Conservation (phyloP, 805 yeast genomes). For the Kregervanrija fluxuum region DNA sequence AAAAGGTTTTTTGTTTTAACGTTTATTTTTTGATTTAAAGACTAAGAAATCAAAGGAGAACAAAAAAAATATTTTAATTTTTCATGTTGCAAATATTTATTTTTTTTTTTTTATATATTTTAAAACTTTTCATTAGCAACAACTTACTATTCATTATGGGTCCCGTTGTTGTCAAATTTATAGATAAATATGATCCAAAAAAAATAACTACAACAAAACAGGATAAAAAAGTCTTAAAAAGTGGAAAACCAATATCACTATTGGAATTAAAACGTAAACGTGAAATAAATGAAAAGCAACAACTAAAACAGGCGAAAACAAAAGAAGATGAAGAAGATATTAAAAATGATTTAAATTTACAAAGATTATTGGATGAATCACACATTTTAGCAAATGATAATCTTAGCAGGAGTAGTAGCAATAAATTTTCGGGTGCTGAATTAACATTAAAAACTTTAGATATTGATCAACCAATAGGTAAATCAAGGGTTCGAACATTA, state of each 20-base stretch:
- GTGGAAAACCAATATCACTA: constrained; percentile 56
- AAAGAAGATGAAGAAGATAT: constrained; percentile 45
- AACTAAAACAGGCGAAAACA: constrained; percentile 19
- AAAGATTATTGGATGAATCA: constrained; percentile 62
- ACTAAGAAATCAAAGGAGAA: neutral
- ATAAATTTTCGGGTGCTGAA: constrained; percentile 54
- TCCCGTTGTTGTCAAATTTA: constrained; percentile 44
- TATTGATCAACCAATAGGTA: constrained; percentile 58
- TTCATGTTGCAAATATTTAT: too few relatives aligned
- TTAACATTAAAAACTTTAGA: constrained; percentile 56
- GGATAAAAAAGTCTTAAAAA: constrained; percentile 45
- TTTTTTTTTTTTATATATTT: neutral
- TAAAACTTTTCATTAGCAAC: neutral
- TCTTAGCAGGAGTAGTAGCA: constrained; percentile 21
- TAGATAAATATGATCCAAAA: constrained; percentile 26
- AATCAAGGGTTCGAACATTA: constrained; percentile 57
- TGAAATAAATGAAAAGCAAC: constrained; percentile 26
- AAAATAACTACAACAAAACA: constrained; percentile 32
- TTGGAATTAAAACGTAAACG: constrained; percentile 31
- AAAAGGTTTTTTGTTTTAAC: too few relatives aligned
- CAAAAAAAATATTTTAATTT: neutral
- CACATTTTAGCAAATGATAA: constrained; percentile 44
- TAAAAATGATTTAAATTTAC: constrained; percentile 66
- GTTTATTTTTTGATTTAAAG: too few relatives aligned
- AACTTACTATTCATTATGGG: constrained; percentile 14